Evolutionary conservation across 768 basidiomycete genomes (phyloP), one percentile per base, ranked within the genome.

Genomic region (Suillus sp.): DNA sequence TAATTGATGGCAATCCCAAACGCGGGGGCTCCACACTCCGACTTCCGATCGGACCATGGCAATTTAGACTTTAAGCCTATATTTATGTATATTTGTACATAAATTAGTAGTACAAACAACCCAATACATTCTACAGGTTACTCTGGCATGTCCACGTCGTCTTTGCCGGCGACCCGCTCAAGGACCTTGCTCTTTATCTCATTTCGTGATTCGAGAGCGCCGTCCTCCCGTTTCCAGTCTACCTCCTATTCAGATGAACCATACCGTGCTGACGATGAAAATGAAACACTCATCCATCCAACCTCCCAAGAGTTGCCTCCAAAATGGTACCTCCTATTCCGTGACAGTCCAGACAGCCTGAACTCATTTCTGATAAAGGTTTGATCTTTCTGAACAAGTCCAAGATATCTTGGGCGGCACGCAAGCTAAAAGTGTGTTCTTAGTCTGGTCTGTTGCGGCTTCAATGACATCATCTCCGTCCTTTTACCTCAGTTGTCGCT

Each of bases 181-280:
- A 78, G 96, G 54, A 98, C 96, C 3, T 85, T 93, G 60, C 86
- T 98, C 70, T 99, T 98, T 77, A 89, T 96, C 64, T 96, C 95
- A 7, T 95, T 92, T 77, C 85, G 96, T 64, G 92, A 96, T 78
- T 93, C 93, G 4, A 81, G 81, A 51, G 80, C 84, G 27, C 80
- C 65, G 18, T 72, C 78, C 45, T 78, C 83, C 7, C 78, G 79
- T 55, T 68, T 77, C 16, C 72, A 67, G n/a, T 73, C 75, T 64
- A 68, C 75, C 63, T 83, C 75, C 63, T 83, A 85, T 68, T 51
- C 50, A 30, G 80, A 82, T 68, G 83, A 85, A 62, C 75, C 80
- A n/a, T 73, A 81, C 71, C 71, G 68, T 50, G 69, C 75, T 64
- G 79, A 67, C 60, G 81, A 85, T 74, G 89, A 92, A 71, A 84